Evolutionary conservation across 2,329 filamentous ascomycete species (phyloP), one percentile per base, ranked within the genome.

Genomic region (Alternaria arborescens): DNA sequence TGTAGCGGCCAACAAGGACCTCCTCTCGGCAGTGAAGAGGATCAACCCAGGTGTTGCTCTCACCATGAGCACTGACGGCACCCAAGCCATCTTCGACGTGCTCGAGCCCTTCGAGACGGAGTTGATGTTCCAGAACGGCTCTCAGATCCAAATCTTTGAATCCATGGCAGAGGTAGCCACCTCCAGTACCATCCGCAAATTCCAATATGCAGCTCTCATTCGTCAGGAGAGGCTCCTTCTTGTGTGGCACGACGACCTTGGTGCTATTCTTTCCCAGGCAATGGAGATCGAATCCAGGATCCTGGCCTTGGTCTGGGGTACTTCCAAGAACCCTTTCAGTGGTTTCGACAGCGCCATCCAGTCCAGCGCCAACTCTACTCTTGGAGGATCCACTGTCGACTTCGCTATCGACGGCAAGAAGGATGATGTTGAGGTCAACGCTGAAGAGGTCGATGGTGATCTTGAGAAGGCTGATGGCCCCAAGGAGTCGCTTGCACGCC

Each of bases 161-260:
- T 83, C 79, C 4, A 74, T 84, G 61, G 74, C 75, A 4, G 77
- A 80, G 16, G 77, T 81, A 40, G 75, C 76, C 4, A 76, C 78
- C 26, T 79, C 81, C 5, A 67, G 53, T 50, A 76, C 90, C 3
- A 84, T 91, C 60, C 93, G 92, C 56, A 93, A 93, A 76, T 88
- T 91, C 75, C 91, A 94, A 74, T 93, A 91, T 69, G 91, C 91
- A 5, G 91, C 91, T 16, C 93, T 94, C 71, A 85, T 94, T 44
- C 89, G 89, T 2, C 87, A 86, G 0, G 89, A 92, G 65, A 87
- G 87, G 5, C 81, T 93, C 4, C 81, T 94, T 2, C 82, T 94
- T 1, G 90, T 94, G 1, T 94, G 91, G 91, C 91, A 94, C 62
- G 91, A 94, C 68, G 90, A 93, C 55, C 86, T 91, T 2, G 82